Conservation (phyloP, 2,329 filamentous ascomycete species). For the Talaromyces atroroseus region DNA sequence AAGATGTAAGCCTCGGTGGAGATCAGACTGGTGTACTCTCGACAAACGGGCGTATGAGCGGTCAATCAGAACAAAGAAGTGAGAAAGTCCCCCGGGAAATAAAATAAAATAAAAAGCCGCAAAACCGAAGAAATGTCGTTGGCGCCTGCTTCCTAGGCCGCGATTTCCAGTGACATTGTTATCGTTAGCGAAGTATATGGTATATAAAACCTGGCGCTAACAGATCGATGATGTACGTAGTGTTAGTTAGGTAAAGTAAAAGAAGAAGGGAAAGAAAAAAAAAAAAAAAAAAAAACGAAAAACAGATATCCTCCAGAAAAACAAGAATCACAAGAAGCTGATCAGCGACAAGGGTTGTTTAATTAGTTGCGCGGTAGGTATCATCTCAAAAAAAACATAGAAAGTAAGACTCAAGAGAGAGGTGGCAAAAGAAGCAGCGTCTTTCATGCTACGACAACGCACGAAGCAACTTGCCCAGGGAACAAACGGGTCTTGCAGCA, state of each 20-base stretch:
- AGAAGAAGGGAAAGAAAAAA: too few species aligned
- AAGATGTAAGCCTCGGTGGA: too few species aligned
- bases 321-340: background rate
- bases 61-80: background rate
- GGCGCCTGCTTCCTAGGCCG: background rate
- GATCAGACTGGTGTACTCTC: too few species aligned
- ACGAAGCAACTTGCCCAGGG: background rate
- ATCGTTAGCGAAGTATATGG: too few species aligned
- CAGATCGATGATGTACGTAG: background rate
- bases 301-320: background rate
- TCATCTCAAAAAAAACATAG: background rate
- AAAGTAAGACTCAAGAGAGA: background rate
- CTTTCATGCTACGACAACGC: background rate
- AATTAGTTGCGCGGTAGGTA: background rate
- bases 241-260: too few species aligned
- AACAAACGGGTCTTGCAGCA: background rate
- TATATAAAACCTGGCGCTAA: too few species aligned
- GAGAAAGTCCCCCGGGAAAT: background rate
- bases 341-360: background rate
- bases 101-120: background rate
- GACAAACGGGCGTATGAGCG: background rate
- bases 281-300: too few species aligned
- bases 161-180: background rate
- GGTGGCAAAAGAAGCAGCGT: background rate
- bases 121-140: background rate